Conservation (phyloP, 2,329 filamentous ascomycete species). For the Colletotrichum sp. region DNA sequence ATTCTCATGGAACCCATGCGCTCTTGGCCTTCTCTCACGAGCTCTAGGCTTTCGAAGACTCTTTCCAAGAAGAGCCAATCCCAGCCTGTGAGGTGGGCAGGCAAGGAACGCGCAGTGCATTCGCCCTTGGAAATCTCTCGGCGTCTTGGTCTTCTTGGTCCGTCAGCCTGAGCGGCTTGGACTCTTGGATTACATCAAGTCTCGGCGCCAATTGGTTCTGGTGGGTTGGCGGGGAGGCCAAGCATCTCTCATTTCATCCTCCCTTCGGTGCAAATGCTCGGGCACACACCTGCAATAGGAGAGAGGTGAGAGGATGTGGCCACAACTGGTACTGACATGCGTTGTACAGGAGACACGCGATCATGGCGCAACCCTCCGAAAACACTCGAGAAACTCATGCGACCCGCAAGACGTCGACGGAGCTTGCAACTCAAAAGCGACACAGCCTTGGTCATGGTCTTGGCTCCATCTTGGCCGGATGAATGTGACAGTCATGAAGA, state of each 20-base stretch:
- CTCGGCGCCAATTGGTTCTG: neutral
- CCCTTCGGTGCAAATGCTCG: neutral
- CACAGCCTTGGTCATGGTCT: neutral
- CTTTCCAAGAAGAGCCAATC: neutral
- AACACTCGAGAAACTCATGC: neutral
- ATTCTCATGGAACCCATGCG: slow-evolving; percentile 8
- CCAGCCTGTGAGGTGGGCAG: neutral
- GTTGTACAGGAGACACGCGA: neutral
- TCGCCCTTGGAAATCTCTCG: slow-evolving; percentile 7
- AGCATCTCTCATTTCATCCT: slow-evolving; percentile 3
- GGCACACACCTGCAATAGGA: neutral
- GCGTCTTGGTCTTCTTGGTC: slow-evolving; percentile 8
- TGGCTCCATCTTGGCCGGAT: slow-evolving; percentile 12
- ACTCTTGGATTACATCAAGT: slow-evolving; percentile 20
- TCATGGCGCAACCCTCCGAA: neutral
- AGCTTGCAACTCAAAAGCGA: neutral
- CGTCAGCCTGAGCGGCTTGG: slow-evolving; percentile 5
- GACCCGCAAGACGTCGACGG: neutral
- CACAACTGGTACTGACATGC: neutral
- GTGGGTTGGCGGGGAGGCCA: neutral
- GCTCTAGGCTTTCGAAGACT: slow-evolving; percentile 11
- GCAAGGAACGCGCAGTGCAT: slow-evolving; percentile 1
- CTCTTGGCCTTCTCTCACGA: slow-evolving; percentile 9
- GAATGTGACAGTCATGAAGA: slow-evolving; percentile 1
- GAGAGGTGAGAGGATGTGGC: neutral